Conservation (phyloP, 805 yeast genomes). For the Starmerella khaoyaiensis region DNA sequence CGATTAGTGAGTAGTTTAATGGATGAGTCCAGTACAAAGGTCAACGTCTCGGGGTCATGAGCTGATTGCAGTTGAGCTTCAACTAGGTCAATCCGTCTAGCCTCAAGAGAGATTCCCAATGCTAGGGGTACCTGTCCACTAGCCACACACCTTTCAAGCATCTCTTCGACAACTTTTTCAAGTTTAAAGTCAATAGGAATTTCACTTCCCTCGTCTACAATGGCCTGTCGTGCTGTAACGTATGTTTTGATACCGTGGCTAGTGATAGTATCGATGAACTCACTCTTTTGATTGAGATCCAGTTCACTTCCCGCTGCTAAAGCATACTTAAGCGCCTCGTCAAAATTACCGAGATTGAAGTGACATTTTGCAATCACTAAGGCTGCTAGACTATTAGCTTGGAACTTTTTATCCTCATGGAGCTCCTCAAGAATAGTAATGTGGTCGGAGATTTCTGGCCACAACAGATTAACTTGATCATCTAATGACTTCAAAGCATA, state of each 20-base stretch:
- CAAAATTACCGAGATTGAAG: conserved; percentile 89
- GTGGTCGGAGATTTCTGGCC: conserved; percentile 95
- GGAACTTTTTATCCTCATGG: conserved; percentile 71
- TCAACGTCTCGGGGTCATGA: conserved; percentile 27
- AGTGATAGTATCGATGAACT: conserved; percentile 84
- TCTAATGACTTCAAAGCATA: conserved; percentile 78
- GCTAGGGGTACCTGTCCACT: conserved; percentile 67
- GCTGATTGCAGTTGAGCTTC: conserved; percentile 37
- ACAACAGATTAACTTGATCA: conserved; percentile 71
- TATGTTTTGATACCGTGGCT: conserved; percentile 84
- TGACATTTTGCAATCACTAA: conserved; percentile 79
- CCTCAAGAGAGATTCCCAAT: conserved; percentile 80
- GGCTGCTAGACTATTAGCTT: conserved; percentile 74
- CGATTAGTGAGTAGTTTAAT: conserved; percentile 54
- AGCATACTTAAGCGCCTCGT: conserved; percentile 78
- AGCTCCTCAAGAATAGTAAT: conserved; percentile 80
- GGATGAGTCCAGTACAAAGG: conserved; percentile 58
- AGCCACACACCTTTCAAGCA: conserved; percentile 67
- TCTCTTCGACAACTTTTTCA: conserved; percentile 61
- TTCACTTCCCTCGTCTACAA: conserved; percentile 28
- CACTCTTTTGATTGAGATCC: conserved; percentile 60
- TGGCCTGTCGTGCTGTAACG: conserved; percentile 46
- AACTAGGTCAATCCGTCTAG: conserved; percentile 72
- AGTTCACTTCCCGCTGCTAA: conserved; percentile 72
- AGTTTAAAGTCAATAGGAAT: conserved; percentile 34